phyloP scores from a whole-genome alignment of 306 rosid species.

The Cercis canadensis region DNA sequence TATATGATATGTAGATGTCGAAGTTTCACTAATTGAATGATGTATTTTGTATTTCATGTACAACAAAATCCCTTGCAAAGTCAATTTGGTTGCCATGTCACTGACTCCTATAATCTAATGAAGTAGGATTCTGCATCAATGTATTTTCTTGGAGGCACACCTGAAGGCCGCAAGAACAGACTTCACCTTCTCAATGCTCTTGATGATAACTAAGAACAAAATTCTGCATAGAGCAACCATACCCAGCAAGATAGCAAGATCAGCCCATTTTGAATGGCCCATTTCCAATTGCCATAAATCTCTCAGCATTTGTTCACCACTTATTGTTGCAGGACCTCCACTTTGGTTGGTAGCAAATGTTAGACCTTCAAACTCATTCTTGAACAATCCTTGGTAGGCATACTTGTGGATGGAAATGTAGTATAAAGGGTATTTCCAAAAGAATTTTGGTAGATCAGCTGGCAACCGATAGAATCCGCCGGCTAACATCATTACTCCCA shows the following conservation, averaged over 20 bases:
- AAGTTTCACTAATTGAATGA: not conserved
- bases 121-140: too few species aligned
- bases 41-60: not conserved
- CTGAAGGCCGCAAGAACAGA: not conserved
- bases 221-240: not conserved
- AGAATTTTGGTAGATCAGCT: constrained; percentile 42
- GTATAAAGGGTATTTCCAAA: constrained; percentile 56
- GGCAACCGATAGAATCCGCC: constrained; percentile 62
- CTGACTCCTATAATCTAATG: too few species aligned
- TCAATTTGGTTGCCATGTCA: not conserved
- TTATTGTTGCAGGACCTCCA: not conserved
- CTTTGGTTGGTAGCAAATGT: constrained; percentile 8
- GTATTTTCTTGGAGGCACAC: not conserved
- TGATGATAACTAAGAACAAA: constrained; percentile 46
- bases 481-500: constrained; percentile 52
- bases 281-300: too few species aligned
- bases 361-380: constrained; percentile 59
- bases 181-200: constrained; percentile 34
- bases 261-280: too few species aligned
- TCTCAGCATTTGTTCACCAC: constrained; percentile 48
- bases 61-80: constrained; percentile 3
- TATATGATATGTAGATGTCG: not conserved
- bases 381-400: constrained; percentile 59
- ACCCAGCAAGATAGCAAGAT: too few species aligned
- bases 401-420: constrained; percentile 59